These are phyloP conservation scores for Corchorus olitorius DNA, from an alignment of 345 rosid genomes.

Conservation along the genomic window DNA sequence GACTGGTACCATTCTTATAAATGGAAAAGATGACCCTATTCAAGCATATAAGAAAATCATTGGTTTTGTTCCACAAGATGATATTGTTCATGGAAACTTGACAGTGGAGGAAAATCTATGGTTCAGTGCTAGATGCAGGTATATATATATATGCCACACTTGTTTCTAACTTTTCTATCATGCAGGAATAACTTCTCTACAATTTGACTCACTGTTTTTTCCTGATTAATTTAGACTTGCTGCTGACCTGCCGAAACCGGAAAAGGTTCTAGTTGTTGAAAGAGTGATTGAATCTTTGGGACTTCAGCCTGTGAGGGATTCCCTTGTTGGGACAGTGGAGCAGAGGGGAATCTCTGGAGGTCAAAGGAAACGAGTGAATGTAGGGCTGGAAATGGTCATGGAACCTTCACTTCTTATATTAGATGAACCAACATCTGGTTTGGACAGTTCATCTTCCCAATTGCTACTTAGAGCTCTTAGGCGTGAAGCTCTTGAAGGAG, in stretches of 20 bases:
- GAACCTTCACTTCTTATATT: conserved; percentile 97
- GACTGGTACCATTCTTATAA: conserved; percentile 75
- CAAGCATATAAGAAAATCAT: conserved; percentile 87
- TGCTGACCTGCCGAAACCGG: conserved; percentile 75
- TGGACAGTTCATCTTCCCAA: conserved; percentile 98
- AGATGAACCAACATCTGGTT: conserved; percentile 98
- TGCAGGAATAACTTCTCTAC: background rate
- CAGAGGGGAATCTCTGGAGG: conserved; percentile 99
- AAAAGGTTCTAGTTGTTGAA: conserved; percentile 89
- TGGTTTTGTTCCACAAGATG: conserved; percentile 98
- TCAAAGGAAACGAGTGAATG: conserved; percentile 97
- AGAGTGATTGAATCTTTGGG: conserved; percentile 92
- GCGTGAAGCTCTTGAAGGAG: conserved; percentile 99
- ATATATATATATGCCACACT: conserved; percentile 11
- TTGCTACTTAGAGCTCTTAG: conserved; percentile 92
- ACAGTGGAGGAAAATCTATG: conserved; percentile 96
- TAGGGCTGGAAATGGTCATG: conserved; percentile 99
- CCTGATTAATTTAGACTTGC: conserved; percentile 52
- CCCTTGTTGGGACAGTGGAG: conserved; percentile 94
- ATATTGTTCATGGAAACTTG: conserved; percentile 98
- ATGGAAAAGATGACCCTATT: conserved; percentile 81
- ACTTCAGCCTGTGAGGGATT: conserved; percentile 80
- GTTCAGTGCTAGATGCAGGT: conserved; percentile 99
- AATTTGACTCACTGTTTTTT: background rate
- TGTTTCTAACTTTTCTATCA: background rate